Base-by-base conservation (phyloP, 2,329 filamentous ascomycete species). In the Lizonia empirigonia region DNA sequence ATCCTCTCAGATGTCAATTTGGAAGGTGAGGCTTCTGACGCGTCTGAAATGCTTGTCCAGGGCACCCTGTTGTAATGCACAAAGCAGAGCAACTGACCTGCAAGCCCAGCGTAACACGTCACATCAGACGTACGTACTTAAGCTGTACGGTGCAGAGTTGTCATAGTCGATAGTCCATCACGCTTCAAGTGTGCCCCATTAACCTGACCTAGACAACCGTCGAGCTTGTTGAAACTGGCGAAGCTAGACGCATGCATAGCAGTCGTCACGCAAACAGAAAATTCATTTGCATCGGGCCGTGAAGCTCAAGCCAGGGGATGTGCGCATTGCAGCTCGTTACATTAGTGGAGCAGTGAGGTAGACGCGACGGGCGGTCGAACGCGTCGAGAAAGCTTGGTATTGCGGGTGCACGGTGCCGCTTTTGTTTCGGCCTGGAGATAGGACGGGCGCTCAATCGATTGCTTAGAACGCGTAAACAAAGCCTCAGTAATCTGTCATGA, bases 351-450 rank as follows among this genome's bases (percentile, higher is more conserved):
- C 55, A 41, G 38, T 40, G 57, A 60, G 54, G 53, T 52, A 51
- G 58, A 62, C 59, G 59, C 59, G 60, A 64, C 53, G 49, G 51
- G 60, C 63, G 61, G 50, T 60, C 60, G 51, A 59, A 73, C 70
- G 69, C 70, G 69, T 73, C 64, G 50, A 58, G 59, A 68, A 62
- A 67, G 57, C 50, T 50, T 60, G 55, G 52, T 55, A 37, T 53
- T 49, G 44, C 50, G 49, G 50, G 63, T 49, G 62, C 63, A 63
- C 63, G 60, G 62, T 61, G 44, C 44, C 49, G 42, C 49, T 27
- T 22, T 42, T 18, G 30, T 41, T 41, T 45, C 50, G n/a, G 44
- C 34, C 40, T 42, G 38, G 20, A 15, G n/a, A 16, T 27, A 20
- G 29, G 10, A n/a, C 13, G 16, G 20, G 24, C 36, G 22, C 26